Evolutionary conservation across 352 stramenopile genomes (phyloP).

Genomic region (Globisporangium recalcitrans): DNA sequence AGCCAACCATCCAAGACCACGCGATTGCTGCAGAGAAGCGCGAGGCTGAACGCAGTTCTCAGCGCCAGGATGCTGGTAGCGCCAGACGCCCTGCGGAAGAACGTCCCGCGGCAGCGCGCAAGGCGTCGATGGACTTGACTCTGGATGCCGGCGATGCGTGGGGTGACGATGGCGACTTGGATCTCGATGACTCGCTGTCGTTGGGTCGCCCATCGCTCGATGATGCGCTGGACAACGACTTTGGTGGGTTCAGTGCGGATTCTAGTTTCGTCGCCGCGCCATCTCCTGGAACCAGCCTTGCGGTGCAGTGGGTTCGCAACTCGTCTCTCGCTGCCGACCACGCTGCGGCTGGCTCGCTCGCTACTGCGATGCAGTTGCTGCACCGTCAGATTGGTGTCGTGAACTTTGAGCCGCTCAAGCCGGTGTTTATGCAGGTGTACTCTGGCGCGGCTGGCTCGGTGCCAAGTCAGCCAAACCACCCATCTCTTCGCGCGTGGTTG

Average conservation of each 20-base stretch:
- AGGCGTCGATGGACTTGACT: constrained; percentile 66
- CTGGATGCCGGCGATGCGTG: constrained; percentile 75
- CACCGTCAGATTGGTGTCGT: constrained; percentile 98
- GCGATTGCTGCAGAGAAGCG: constrained; percentile 74
- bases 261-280: constrained; percentile 89
- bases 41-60: constrained; percentile 64
- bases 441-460: constrained; percentile 74
- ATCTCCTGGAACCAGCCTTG: constrained; percentile 82
- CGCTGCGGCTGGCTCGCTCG: constrained; percentile 93
- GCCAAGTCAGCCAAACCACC: constrained; percentile 77
- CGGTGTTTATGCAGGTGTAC: constrained; percentile 84
- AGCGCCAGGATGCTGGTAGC: constrained; percentile 43
- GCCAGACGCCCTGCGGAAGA: constrained; percentile 34
- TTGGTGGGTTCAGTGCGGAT: constrained; percentile 25
- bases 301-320: constrained; percentile 93
- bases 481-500: constrained; percentile 71
- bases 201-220: constrained; percentile 42
- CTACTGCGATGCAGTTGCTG: constrained; percentile 96
- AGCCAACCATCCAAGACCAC: constrained; percentile 83
- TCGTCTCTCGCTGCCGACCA: constrained; percentile 97
- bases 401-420: constrained; percentile 95
- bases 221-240: constrained; percentile 52
- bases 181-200: constrained; percentile 74
- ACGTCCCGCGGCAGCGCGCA: constrained; percentile 31
- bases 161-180: constrained; percentile 83